phyloP scores from a whole-genome alignment of 805 yeast species.

The Grigorovia yakushimaensis region DNA sequence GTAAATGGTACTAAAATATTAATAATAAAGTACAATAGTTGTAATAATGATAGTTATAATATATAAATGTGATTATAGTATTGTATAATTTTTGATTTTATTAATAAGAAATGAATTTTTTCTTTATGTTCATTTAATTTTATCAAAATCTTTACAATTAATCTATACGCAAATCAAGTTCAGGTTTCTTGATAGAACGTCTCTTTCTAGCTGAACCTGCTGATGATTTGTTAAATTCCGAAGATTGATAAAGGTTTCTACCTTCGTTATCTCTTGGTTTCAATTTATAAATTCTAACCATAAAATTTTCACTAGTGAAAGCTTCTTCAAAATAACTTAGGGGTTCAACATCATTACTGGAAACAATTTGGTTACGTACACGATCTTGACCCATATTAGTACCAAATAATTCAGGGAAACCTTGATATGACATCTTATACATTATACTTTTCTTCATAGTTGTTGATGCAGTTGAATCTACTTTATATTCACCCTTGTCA shows the following conservation, averaged over 20 bases:
- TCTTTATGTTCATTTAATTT: too few relatives aligned
- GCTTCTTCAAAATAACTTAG: conserved; percentile 85
- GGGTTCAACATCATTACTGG: conserved; percentile 38
- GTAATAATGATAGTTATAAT: too few relatives aligned
- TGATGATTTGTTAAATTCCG: conserved; percentile 37
- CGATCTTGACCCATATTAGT: conserved; percentile 61
- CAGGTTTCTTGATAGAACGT: conserved; percentile 39
- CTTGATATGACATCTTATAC: conserved; percentile 91
- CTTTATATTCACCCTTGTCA: conserved; percentile 74
- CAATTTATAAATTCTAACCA: conserved; percentile 87
- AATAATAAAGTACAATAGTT: too few relatives aligned
- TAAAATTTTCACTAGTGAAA: conserved; percentile 92
- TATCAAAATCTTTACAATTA: background rate
- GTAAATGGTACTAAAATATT: too few relatives aligned
- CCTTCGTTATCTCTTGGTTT: conserved; percentile 84
- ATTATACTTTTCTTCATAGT: conserved; percentile 84
- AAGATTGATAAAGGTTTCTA: conserved; percentile 56
- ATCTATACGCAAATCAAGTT: conserved; percentile 37
- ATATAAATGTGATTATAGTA: too few relatives aligned
- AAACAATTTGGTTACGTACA: conserved; percentile 77
- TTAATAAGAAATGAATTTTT: too few relatives aligned
- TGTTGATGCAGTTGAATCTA: conserved; percentile 71
- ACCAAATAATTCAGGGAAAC: conserved; percentile 63
- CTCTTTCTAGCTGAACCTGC: conserved; percentile 18
- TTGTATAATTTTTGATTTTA: background rate